Evolutionary conservation across 1,139 yeast species (phyloP).

Genomic region (Blastobotrys malaysiensis): DNA sequence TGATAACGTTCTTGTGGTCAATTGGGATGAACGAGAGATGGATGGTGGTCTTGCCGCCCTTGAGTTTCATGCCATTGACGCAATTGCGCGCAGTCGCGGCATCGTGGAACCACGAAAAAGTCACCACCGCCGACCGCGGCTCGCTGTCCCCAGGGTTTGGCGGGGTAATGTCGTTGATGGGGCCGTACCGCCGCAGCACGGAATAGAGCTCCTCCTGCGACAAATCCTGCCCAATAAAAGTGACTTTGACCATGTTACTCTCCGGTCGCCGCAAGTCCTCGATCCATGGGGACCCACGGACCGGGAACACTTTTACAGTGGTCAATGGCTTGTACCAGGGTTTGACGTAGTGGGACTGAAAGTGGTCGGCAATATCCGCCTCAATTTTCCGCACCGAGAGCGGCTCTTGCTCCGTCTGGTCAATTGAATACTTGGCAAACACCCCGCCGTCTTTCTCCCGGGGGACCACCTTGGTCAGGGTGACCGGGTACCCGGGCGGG

Average conservation of each 20-base stretch:
- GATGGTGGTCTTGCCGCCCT: conserved; percentile 52
- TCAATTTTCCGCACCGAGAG: conserved; percentile 23
- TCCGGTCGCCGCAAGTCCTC: conserved; percentile 84
- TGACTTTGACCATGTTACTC: conserved; percentile 53
- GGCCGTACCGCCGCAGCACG: conserved; percentile 81
- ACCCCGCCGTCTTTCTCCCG: conserved; percentile 92
- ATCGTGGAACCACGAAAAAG: conserved; percentile 52
- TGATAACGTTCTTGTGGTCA: conserved; percentile 46
- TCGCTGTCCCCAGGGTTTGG: conserved; percentile 45
- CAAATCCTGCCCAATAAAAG: conserved; percentile 67
- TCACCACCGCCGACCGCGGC: conserved; percentile 47
- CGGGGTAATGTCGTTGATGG: conserved; percentile 68
- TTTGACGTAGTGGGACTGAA: conserved; percentile 14
- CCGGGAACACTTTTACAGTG: conserved; percentile 50
- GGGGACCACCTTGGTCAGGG: conserved; percentile 47
- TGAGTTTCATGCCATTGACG: conserved; percentile 53
- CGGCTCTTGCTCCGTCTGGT: conserved; percentile 7
- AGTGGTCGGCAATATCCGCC: conserved; percentile 22
- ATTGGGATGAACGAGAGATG: conserved; percentile 69
- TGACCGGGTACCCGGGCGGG: conserved; percentile 40
- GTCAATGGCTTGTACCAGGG: conserved; percentile 27
- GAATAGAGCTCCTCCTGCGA: conserved; percentile 83
- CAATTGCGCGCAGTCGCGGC: conserved; percentile 90
- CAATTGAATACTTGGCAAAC: conserved; percentile 59
- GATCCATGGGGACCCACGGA: conserved; percentile 93